These are phyloP conservation scores for Neonectria neomacrospora DNA, from an alignment of 2,329 filamentous ascomycete species.

Conservation along the genomic window DNA sequence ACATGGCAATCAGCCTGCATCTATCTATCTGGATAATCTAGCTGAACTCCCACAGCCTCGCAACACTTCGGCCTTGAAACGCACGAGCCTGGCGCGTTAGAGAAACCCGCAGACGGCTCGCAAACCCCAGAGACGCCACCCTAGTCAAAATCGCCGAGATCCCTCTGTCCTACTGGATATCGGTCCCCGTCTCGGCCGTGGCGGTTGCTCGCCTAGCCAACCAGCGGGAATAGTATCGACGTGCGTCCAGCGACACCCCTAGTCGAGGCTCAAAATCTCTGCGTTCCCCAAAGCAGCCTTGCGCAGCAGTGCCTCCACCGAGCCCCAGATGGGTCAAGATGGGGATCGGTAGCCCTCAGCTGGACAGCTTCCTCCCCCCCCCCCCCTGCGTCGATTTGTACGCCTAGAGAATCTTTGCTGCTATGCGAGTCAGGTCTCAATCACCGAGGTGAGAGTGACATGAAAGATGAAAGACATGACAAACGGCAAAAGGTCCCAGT, in stretches of 20 bases:
- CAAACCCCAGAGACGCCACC: slow-evolving; percentile 9
- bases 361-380: no score
- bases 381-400: neutral
- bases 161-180: slow-evolving; percentile 1
- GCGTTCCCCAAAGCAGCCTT: slow-evolving; percentile 16
- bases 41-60: neutral
- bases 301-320: slow-evolving; percentile 15
- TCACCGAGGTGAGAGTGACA: no score
- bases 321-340: slow-evolving; percentile 3
- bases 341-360: neutral
- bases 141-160: slow-evolving; percentile 4
- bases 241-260: slow-evolving; percentile 2
- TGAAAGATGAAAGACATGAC: neutral
- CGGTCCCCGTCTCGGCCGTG: slow-evolving; percentile 4
- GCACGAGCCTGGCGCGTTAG: neutral
- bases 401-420: neutral
- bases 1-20: neutral
- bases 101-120: slow-evolving; percentile 17
- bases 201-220: slow-evolving; percentile 16
- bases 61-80: neutral
- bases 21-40: neutral
- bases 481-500: neutral
- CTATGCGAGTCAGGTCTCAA: neutral
- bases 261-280: slow-evolving; percentile 17
- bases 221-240: slow-evolving; percentile 6